Base-by-base conservation (phyloP, 2,329 filamentous ascomycete species). In the Myrmaecium sp. region DNA sequence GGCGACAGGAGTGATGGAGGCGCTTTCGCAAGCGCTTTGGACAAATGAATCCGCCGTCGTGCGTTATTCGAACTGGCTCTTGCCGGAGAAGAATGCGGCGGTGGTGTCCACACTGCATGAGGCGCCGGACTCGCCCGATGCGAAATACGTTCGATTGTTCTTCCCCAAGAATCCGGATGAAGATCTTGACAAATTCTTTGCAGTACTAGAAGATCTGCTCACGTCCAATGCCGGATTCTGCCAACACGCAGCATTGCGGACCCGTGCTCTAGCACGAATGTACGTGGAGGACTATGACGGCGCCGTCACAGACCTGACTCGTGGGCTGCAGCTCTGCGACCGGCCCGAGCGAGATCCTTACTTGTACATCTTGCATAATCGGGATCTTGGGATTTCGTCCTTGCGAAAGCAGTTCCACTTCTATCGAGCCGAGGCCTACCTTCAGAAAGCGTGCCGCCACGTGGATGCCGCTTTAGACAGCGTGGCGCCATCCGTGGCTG, bases 81-180 rank as follows among this genome's bases (percentile, higher is more conserved):
- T n/a, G n/a, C n/a, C n/a, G n/a, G n/a, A n/a, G n/a, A n/a, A n/a
- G n/a, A n/a, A n/a, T n/a, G n/a, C n/a, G n/a, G n/a, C n/a, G n/a
- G n/a, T n/a, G n/a, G n/a, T n/a, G n/a, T n/a, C n/a, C n/a, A n/a
- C n/a, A n/a, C n/a, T n/a, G n/a, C n/a, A n/a, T n/a, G n/a, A n/a
- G n/a, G n/a, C n/a, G n/a, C n/a, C n/a, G n/a, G n/a, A n/a, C n/a
- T n/a, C n/a, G n/a, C 52, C 61, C 22, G 77, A 89, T 42, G 81
- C 79, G 15, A 77, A 75, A 49, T 89, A 89, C 45, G 81, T 89
- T n/a, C 77, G 89, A 46, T 89, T 86, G 54, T 91, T 91, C 49
- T 79, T 86, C 52, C 79, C 91, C 52, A 89, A 86, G 64, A 84
- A 89, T 14, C 76, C 79, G 2, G 77, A 71, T 21, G 59, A 75